phyloP scores from a whole-genome alignment of 73 alveolate genomes.

The Tetrahymena thermophila region DNA sequence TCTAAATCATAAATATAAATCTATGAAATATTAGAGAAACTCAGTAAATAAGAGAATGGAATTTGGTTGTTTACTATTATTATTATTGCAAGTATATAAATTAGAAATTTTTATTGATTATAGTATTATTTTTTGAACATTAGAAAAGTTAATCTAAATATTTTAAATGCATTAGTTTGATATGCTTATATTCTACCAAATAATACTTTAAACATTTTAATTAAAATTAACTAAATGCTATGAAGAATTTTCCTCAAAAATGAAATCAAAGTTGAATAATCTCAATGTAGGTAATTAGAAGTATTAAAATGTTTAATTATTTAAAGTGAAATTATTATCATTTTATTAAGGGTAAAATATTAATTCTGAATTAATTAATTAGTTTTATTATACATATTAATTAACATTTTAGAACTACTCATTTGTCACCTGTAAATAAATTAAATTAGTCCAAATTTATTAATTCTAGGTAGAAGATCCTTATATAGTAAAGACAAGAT shows the following conservation, averaged over 20 bases:
- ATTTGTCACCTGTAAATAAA: neutral
- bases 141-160: neutral
- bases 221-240: neutral
- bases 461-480: neutral
- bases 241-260: neutral
- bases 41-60: too few relatives aligned
- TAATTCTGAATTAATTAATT: too few relatives aligned
- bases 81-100: neutral
- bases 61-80: too few relatives aligned
- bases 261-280: neutral
- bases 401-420: neutral
- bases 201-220: neutral
- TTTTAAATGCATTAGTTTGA: neutral
- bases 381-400: too few relatives aligned
- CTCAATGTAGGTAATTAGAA: neutral
- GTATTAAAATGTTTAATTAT: neutral
- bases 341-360: neutral
- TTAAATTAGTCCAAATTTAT: neutral
- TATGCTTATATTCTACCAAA: neutral
- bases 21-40: neutral
- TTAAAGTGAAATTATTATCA: neutral
- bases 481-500: neutral
- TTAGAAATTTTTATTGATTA: neutral
- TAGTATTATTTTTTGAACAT: too few relatives aligned
- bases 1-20: neutral